Base-by-base conservation (phyloP, 805 yeast genomes). In the Ogataea pignaliae region DNA sequence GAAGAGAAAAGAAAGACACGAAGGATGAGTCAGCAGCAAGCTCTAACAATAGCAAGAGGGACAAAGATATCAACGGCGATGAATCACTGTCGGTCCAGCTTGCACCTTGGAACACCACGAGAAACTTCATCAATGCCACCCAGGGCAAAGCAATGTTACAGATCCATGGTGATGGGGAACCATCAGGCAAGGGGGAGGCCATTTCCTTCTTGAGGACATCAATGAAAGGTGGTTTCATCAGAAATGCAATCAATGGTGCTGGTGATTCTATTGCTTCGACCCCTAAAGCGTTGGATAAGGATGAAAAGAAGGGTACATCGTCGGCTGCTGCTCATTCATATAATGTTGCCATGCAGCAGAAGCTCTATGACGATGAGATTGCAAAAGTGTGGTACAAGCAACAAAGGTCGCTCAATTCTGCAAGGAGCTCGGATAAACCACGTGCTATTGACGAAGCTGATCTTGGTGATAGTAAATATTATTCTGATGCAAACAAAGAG, bases 121-220 rank as follows among this genome's bases (percentile, higher is more conserved):
- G 88, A 48, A 93, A 93, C 63, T 93, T 93, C 59, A 80, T 90
- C 43, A 87, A 82, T 61, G 93, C 98, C 2, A 89, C 96, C 18
- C 98, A 90, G 60, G 95, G 97, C 43, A 90, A 95, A 57, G 95
- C 97, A 0, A 93, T 93, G 97, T 73, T 93, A 36, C 97, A 89
- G 59, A 77, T 93, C 21, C 88, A 88, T 59, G 97, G 97, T 12
- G 90, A 83, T 42, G 98, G 98, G 39, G 98, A 93, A 62, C 95
- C 96, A 1, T 81, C 96, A 0, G 96, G 95, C 18, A 79, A 86
- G 50, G 93, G 96, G 2, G 85, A 88, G 51, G 96, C 91, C 0
- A 86, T 86, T 52, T 88, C 96, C 10, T 85, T 91, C 52, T 71
- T 90, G 54, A 77, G 90, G 52, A 86, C 97, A 0, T 88, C 97